Conservation (phyloP, 108 stramenopile species). For the Aurantiochytrium sp. region DNA sequence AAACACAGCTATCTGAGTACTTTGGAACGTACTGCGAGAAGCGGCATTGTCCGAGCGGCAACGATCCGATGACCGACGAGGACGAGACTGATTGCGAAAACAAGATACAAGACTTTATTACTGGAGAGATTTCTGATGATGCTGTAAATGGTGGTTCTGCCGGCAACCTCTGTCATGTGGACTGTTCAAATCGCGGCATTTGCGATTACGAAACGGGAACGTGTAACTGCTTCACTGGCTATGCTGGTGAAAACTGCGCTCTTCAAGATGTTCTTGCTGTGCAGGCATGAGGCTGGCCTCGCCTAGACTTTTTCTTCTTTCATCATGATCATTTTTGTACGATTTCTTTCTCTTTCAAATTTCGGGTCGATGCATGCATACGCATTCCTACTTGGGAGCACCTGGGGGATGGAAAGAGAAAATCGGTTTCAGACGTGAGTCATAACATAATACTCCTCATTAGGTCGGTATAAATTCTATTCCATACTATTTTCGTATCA, state of each 20-base stretch:
- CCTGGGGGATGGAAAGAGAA: too few species aligned
- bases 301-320: background rate
- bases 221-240: slow-evolving; percentile 48
- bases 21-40: slow-evolving; percentile 51
- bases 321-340: background rate
- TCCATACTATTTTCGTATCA: too few species aligned
- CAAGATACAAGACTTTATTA: background rate
- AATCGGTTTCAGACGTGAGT: too few species aligned
- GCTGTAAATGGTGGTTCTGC: background rate
- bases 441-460: too few species aligned
- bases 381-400: too few species aligned
- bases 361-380: too few species aligned
- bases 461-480: too few species aligned
- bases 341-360: background rate
- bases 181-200: slow-evolving; percentile 50
- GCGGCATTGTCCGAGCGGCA: slow-evolving; percentile 47
- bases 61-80: slow-evolving; percentile 42
- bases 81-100: slow-evolving; percentile 47
- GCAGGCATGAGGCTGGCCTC: background rate
- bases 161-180: slow-evolving; percentile 58
- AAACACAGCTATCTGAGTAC: slow-evolving; percentile 44
- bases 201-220: slow-evolving; percentile 50
- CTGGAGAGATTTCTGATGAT: background rate
- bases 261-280: background rate
- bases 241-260: slow-evolving; percentile 42